Base-by-base conservation (phyloP, 495 filamentous ascomycete species). In the Parathielavia appendiculata region DNA sequence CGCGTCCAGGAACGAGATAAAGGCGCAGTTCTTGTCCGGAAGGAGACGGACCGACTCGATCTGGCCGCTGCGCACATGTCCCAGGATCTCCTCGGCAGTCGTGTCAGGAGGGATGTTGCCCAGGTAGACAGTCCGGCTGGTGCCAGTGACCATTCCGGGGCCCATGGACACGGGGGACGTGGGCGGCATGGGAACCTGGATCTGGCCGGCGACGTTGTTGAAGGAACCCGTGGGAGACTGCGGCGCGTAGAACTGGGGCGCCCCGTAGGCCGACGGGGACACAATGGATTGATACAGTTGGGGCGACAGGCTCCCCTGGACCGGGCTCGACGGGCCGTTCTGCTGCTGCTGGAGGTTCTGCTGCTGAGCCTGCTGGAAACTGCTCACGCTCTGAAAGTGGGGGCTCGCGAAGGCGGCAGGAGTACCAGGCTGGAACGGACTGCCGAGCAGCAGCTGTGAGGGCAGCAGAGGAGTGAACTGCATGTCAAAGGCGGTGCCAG, bases 21-120 rank as follows among this genome's bases (percentile, higher is more conserved):
- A 98, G 59, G 93, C 93, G 73, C 93, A 98, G 79, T 97, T 98
- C 88, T 97, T 98, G 75, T 98, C 93, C 17, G 92, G 90, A 38
- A 98, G 82, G 62, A 97, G 80, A 60, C 93, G 86, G 39, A 97
- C 93, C 23, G 95, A 97, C 77, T 98, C 93, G 71, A 98, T 98
- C 66, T 97, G 95, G 36, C 93, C 93, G 72, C 95, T 97, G 49
- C 93, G 85, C 51, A 98, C 93, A 68, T 98, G 93, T 60, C 92
- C 89, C 50, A 98, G 79, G 64, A 98, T 97, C 75, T 98, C 93
- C 76, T 98, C 93, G 20, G 95, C 95, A 38, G 89, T 86, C n/a
- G 93, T 97, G 78, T 98, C 93, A 20, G 92, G 89, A 36, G 93
- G 93, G 57, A 98, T 98, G 70, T 98, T 98, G 52, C 93, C 93